These are phyloP conservation scores for Haematococcus lacustris DNA, from an alignment of 139 green algal species.

Conservation along the genomic window DNA sequence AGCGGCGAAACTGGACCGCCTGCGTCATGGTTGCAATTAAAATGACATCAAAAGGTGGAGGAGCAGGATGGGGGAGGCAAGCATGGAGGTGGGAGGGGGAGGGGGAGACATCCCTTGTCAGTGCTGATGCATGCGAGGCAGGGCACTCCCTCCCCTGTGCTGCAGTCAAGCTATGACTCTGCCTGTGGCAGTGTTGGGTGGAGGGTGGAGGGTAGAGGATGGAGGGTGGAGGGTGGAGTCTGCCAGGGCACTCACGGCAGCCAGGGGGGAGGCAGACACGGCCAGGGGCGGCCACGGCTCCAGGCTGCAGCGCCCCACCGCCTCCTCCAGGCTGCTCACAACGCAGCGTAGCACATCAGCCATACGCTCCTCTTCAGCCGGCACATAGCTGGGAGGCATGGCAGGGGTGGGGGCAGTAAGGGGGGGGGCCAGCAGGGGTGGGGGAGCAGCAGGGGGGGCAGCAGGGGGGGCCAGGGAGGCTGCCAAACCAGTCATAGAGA, in stretches of 20 bases:
- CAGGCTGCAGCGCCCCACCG: constrained; percentile 23
- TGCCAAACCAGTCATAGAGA: no score
- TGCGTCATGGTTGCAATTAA: constrained; percentile 7
- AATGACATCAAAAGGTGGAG: background rate
- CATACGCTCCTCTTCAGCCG: constrained; percentile 43
- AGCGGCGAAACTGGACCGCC: constrained; percentile 42
- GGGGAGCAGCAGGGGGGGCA: no score
- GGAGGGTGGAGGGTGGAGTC: background rate
- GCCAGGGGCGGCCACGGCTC: constrained; percentile 55
- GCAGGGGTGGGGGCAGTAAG: background rate
- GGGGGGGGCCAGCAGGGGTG: no score
- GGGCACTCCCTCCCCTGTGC: background rate
- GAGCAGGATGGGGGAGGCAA: background rate
- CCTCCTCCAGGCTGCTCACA: constrained; percentile 24
- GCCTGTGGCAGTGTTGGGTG: no score
- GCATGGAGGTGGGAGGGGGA: background rate
- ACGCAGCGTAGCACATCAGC: constrained; percentile 29
- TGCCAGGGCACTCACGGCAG: constrained; percentile 11
- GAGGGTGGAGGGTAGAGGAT: no score
- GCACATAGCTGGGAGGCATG: constrained; percentile 38
- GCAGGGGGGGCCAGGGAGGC: no score
- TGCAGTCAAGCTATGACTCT: no score
- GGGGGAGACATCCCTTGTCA: no score
- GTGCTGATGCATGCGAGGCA: background rate
- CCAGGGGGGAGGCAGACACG: constrained; percentile 22